Evolutionary conservation across 2,329 filamentous ascomycete species (phyloP).

Genomic region (Mycosphaerelloides madeirae): DNA sequence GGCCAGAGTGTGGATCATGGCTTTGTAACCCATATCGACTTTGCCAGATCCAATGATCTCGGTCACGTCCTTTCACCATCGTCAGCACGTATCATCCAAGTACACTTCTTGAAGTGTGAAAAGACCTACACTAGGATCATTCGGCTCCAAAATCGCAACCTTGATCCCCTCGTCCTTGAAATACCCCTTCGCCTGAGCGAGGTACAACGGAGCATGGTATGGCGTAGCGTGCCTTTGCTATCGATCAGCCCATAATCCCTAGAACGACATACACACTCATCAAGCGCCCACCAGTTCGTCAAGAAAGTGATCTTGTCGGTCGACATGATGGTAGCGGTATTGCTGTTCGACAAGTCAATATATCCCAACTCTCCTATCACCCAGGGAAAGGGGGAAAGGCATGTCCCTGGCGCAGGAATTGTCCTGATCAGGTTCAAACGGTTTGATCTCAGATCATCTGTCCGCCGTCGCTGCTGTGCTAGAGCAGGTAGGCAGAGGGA

Average conservation of each 20-base stretch:
- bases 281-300: slow-evolving; percentile 66
- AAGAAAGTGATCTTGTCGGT: slow-evolving; percentile 82
- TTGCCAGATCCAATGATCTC: slow-evolving; percentile 74
- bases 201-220: slow-evolving; percentile 73
- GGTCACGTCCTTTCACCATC: slow-evolving; percentile 60
- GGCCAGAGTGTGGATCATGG: slow-evolving; percentile 77
- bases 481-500: slow-evolving; percentile 6
- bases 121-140: slow-evolving; percentile 63
- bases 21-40: slow-evolving; percentile 75
- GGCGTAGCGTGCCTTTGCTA: slow-evolving; percentile 69
- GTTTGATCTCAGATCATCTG: slow-evolving; percentile 66
- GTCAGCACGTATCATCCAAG: neutral
- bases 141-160: slow-evolving; percentile 71
- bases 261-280: neutral
- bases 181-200: slow-evolving; percentile 70
- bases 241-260: slow-evolving; percentile 2
- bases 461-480: slow-evolving; percentile 21
- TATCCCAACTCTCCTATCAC: slow-evolving; percentile 25
- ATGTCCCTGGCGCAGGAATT: slow-evolving; percentile 82
- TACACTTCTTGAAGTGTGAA: too few species aligned
- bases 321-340: slow-evolving; percentile 60
- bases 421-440: slow-evolving; percentile 80
- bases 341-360: slow-evolving; percentile 49
- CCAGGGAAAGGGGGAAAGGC: slow-evolving; percentile 56
- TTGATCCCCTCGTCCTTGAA: slow-evolving; percentile 73